phyloP scores from a whole-genome alignment of 1,139 yeast genomes.

The Protomyces gravidus region DNA sequence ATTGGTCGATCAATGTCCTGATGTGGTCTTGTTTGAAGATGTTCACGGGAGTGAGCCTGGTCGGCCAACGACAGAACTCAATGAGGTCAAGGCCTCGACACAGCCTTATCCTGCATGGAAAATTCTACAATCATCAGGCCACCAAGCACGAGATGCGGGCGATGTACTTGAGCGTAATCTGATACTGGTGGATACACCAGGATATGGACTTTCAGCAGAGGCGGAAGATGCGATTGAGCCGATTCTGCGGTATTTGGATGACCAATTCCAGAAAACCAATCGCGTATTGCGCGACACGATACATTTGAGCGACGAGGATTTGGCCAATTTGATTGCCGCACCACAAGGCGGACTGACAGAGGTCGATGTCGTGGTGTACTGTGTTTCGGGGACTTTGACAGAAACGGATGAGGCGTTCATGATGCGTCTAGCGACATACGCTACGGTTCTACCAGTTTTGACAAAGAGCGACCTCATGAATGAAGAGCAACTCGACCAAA shows the following conservation, averaged over 20 bases:
- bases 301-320: slow-evolving; percentile 5
- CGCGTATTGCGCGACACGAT: slow-evolving; percentile 1
- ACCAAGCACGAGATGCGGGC: not conserved
- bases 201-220: not conserved
- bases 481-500: not conserved
- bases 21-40: slow-evolving; percentile 11
- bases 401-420: slow-evolving; percentile 6
- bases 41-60: slow-evolving; percentile 13
- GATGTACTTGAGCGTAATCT: slow-evolving; percentile 11
- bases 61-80: slow-evolving; percentile 11
- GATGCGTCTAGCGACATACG: slow-evolving; percentile 1
- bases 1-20: slow-evolving; percentile 16
- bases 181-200: slow-evolving; percentile 18
- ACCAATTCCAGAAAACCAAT: slow-evolving; percentile 10
- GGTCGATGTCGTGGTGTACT: slow-evolving; percentile 16
- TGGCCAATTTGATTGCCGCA: slow-evolving; percentile 16
- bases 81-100: slow-evolving; percentile 16
- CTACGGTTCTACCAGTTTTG: slow-evolving; percentile 18
- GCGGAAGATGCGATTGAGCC: slow-evolving; percentile 16
- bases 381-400: slow-evolving; percentile 2
- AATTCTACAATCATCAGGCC: not conserved
- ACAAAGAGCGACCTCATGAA: slow-evolving; percentile 5
- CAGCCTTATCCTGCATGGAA: slow-evolving; percentile 25
- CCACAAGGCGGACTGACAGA: slow-evolving; percentile 21
- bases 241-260: slow-evolving; percentile 12